phyloP scores from a whole-genome alignment of 345 rosid genomes.

The Lumnitzera racemosa region DNA sequence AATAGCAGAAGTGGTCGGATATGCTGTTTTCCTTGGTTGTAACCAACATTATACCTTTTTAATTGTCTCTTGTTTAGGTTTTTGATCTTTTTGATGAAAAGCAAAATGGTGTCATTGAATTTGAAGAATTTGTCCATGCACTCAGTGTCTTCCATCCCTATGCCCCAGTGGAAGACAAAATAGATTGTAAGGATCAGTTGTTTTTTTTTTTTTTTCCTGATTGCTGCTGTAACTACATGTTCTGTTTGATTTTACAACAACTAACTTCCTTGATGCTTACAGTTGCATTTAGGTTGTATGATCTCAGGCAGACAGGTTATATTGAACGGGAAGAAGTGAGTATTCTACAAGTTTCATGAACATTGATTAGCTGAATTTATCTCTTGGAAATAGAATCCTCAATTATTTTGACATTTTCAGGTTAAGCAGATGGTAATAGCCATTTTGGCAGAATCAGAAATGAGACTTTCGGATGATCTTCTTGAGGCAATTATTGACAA shows the following conservation, averaged over 20 bases:
- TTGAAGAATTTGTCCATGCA: slow-evolving; percentile 75
- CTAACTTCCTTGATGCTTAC: slow-evolving; percentile 17
- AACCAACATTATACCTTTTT: not conserved
- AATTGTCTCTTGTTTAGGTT: slow-evolving; percentile 28
- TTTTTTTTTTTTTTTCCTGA: not conserved
- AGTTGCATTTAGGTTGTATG: slow-evolving; percentile 85
- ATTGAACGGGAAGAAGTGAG: slow-evolving; percentile 83
- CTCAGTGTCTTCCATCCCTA: slow-evolving; percentile 74
- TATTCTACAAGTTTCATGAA: not conserved
- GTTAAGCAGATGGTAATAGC: slow-evolving; percentile 84
- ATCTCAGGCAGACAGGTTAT: slow-evolving; percentile 77
- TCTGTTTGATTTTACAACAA: not conserved
- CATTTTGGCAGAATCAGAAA: slow-evolving; percentile 57
- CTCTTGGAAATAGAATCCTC: not conserved
- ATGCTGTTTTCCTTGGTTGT: too few relatives aligned
- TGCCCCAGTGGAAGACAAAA: slow-evolving; percentile 68
- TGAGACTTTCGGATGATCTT: slow-evolving; percentile 47
- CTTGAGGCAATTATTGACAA: slow-evolving; percentile 63
- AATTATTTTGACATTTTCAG: slow-evolving; percentile 21
- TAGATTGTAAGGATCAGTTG: slow-evolving; percentile 47
- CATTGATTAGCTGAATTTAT: not conserved
- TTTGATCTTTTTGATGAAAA: slow-evolving; percentile 83
- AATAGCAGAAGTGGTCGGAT: too few relatives aligned
- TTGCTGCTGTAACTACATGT: not conserved
- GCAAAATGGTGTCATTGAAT: slow-evolving; percentile 79